Conservation (phyloP, 768 basidiomycete genomes). For the Lactarius trivialis region DNA sequence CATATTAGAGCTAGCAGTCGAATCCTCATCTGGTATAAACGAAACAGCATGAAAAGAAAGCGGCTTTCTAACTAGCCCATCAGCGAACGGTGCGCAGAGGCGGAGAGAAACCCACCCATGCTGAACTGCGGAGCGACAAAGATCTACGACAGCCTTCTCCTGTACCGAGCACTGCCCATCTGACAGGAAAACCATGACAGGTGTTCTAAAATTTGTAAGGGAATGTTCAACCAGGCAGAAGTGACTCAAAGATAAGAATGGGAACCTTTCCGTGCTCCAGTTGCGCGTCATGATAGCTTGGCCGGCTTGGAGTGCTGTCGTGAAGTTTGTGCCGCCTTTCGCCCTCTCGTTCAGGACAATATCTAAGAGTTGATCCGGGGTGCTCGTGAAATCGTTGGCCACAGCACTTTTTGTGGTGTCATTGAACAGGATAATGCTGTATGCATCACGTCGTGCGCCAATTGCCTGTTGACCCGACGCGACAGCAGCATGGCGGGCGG, state of each 20-base stretch:
- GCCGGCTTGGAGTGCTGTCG: constrained; percentile 34
- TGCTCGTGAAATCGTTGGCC: constrained; percentile 41
- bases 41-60: constrained; percentile 55
- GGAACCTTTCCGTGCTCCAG: constrained; percentile 48
- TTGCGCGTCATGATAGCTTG: constrained; percentile 36
- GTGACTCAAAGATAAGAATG: background rate
- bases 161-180: constrained; percentile 43
- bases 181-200: constrained; percentile 51
- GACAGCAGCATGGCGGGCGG: constrained; percentile 39
- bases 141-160: constrained; percentile 35
- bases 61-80: constrained; percentile 36
- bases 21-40: constrained; percentile 36
- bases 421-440: constrained; percentile 48
- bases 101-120: constrained; percentile 35
- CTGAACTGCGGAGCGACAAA: constrained; percentile 38
- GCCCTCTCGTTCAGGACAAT: constrained; percentile 30
- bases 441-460: constrained; percentile 42
- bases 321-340: constrained; percentile 39
- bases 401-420: constrained; percentile 25
- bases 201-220: constrained; percentile 32
- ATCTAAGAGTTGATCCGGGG: constrained; percentile 40
- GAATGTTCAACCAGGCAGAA: background rate
- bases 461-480: constrained; percentile 24
- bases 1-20: background rate
- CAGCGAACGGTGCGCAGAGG: background rate